Base-by-base conservation (phyloP, 306 rosid species). In the Hippophae tibetana region DNA sequence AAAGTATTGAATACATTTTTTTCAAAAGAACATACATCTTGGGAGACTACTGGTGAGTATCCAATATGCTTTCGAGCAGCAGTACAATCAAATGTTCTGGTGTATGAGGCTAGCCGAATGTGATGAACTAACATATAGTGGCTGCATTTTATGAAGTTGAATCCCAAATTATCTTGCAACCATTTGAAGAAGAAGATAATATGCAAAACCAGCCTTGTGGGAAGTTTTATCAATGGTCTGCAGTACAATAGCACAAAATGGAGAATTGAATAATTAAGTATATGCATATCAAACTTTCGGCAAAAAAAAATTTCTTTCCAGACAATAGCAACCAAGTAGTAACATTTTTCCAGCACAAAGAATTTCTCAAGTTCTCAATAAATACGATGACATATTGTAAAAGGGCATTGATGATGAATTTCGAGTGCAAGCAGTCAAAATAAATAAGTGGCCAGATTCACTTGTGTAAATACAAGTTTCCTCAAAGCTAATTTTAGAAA, bases 211-310 rank as follows among this genome's bases (percentile, higher is more conserved):
- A 90, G 69, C 69, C 54, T 76, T 63, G 56, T 76, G 40, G 97
- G 97, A 66, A 90, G 77, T 77, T 82, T 90, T 65, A 82, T 61
- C 57, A 68, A 66, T 56, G 95, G 94, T 77, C 97, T 90, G 83
- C 75, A 78, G 68, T 67, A 61, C 65, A 64, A 66, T 51, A 58
- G 46, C 47, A 58, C 77, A 67, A 48, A 40, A 47, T 54, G 60
- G 41, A 51, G 9, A 25, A 60, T 26, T 23, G 54, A 44, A 40
- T n/a, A 31, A 50, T 10, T 43, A 77, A 58, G 43, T 64, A 57
- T 55, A 69, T 13, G 53, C 76, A 49, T 58, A 74, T 68, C 43
- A 60, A 59, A 74, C 48, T n/a, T 62, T 59, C 59, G 14, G 47
- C 43, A 54, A 25, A 64, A 54, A 25, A 64, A 18, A 68, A 63